Conservation (phyloP, 202 grass and related monocot genomes). For the Schoenoplectus triqueter region DNA sequence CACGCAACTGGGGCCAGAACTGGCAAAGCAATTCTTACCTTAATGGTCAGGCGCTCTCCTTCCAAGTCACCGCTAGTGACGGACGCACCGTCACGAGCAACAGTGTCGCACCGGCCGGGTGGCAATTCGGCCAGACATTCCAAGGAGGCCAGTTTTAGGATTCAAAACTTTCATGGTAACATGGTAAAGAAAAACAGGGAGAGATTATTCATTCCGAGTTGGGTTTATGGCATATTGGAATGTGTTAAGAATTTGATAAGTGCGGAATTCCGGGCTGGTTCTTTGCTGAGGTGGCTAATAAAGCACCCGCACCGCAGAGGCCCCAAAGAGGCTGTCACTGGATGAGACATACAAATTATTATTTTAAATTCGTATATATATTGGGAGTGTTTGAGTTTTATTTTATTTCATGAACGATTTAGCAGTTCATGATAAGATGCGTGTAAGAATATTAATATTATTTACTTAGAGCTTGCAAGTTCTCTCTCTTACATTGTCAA, state of each 20-base stretch:
- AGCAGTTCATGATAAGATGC: background rate
- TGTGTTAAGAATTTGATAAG: too few species aligned
- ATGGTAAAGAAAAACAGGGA: background rate
- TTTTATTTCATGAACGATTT: slow-evolving; percentile 25
- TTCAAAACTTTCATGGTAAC: background rate
- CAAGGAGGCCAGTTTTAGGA: slow-evolving; percentile 58
- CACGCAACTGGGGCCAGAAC: slow-evolving; percentile 68
- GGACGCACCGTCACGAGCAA: slow-evolving; percentile 44
- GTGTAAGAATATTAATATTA: slow-evolving; percentile 24
- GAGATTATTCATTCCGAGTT: background rate
- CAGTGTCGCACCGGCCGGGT: slow-evolving; percentile 46
- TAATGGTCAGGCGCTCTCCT: slow-evolving; percentile 57
- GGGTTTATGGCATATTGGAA: background rate
- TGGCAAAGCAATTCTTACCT: slow-evolving; percentile 69
- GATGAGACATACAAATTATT: slow-evolving; percentile 13
- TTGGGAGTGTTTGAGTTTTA: slow-evolving; percentile 4
- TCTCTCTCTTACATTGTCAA: background rate
- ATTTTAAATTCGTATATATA: slow-evolving; percentile 39
- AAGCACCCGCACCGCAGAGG: slow-evolving; percentile 47
- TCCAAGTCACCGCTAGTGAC: slow-evolving; percentile 52
- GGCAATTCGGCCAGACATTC: slow-evolving; percentile 58
- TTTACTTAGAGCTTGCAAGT: background rate
- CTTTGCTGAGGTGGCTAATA: slow-evolving; percentile 49
- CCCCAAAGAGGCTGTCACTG: background rate
- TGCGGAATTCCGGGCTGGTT: slow-evolving; percentile 20